Evolutionary conservation across 1,284 basidiomycete genomes (phyloP).

Genomic region (Thelephora terrestris): DNA sequence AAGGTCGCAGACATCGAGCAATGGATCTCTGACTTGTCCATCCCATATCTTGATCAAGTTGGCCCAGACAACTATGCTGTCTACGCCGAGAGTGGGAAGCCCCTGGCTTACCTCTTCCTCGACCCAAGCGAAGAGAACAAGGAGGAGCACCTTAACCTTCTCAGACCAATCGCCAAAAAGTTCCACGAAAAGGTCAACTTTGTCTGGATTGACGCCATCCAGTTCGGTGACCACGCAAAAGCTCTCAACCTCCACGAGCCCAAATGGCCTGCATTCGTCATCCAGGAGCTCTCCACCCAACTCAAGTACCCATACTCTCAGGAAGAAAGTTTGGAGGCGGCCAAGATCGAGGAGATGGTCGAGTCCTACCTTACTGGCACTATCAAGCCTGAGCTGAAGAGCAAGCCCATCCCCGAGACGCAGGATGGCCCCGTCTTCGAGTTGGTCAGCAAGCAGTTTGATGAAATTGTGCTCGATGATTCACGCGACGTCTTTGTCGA

Average conservation of each 20-base stretch:
- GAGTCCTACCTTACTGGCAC: constrained; percentile 62
- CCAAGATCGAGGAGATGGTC: constrained; percentile 53
- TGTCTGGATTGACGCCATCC: constrained; percentile 95
- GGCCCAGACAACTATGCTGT: constrained; percentile 87
- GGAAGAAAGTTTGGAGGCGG: constrained; percentile 45
- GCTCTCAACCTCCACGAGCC: constrained; percentile 79
- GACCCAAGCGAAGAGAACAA: constrained; percentile 70
- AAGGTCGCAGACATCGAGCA: constrained; percentile 55
- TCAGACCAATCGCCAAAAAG: constrained; percentile 72
- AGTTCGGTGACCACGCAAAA: constrained; percentile 94
- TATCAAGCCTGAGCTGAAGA: constrained; percentile 83
- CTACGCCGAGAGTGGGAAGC: constrained; percentile 78
- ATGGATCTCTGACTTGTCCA: constrained; percentile 78
- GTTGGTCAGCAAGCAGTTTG: constrained; percentile 87
- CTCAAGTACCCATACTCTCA: constrained; percentile 89
- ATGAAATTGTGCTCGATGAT: constrained; percentile 78
- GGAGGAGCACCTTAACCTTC: constrained; percentile 54
- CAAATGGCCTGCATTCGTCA: constrained; percentile 90
- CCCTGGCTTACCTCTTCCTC: constrained; percentile 92
- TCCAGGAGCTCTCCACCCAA: constrained; percentile 79
- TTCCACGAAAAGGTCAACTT: constrained; percentile 91
- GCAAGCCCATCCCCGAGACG: constrained; percentile 73
- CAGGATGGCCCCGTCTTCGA: constrained; percentile 81
- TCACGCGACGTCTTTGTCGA: constrained; percentile 94
- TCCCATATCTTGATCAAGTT: constrained; percentile 91